Base-by-base conservation (phyloP, 257 asterid genomes). In the Salvia hispanica region DNA sequence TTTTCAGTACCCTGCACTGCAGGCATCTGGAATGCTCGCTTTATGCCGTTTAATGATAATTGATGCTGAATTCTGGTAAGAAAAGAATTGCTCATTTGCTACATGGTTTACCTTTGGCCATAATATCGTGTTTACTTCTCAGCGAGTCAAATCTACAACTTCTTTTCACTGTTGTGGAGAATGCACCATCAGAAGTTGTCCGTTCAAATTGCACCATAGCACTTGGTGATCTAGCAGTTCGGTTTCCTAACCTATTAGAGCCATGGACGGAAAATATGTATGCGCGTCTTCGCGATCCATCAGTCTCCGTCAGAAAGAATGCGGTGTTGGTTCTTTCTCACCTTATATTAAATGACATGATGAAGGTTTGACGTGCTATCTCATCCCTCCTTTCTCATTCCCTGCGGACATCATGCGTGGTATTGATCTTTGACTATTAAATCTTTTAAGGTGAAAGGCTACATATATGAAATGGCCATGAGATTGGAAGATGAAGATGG, bases 211-310 rank as follows among this genome's bases (percentile, higher is more conserved):
- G 96, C 84, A 93, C 97, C 5, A 87, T 90, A 67, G 97, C 99
- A 60, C 95, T 93, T 69, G 99, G 97, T 74, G 99, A 93, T 77
- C 81, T 93, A 76, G 95, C 96, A 42, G 97, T 86, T 74, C 96
- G 99, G 40, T 93, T 88, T 79, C 99, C 99, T 4, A 93, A 93
- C 79, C 79, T 90, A 59, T 77, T 93, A 79, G 97, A 93, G 84
- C 99, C 99, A 66, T 93, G 99, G 97, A 93, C 99, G 34, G 97
- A 93, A 84, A 83, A 93, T 74, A 90, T 87, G 95, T 93, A 93
- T 71, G 88, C 95, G 64, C 91, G 99, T 42, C 87, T 93, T 59
- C 86, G 88, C 47, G 99, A 93, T 83, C 85, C 82, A 52, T 85
- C 99, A 53, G 83, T 72, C 54, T 75, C 91, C 52, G 99, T 93